Evolutionary conservation across 495 filamentous ascomycete genomes (phyloP).

Genomic region (Tuber aestivum): DNA sequence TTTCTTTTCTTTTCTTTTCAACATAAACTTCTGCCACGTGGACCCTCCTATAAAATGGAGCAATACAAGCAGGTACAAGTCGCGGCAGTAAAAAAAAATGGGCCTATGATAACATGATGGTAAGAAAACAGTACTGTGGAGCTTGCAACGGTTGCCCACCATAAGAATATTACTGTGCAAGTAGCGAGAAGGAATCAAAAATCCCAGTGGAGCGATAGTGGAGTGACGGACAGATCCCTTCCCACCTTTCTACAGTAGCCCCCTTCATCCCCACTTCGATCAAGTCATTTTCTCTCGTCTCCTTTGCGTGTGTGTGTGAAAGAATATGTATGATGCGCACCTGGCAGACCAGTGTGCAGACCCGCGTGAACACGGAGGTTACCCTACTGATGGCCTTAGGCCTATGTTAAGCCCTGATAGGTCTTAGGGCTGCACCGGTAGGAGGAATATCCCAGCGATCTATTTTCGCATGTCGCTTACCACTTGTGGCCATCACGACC

Average conservation of each 20-base stretch:
- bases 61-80: conserved; percentile 7
- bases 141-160: not conserved
- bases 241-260: not conserved
- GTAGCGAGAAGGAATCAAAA: not conserved
- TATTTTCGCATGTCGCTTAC: not conserved
- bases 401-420: not conserved
- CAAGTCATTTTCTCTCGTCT: not conserved
- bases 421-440: conserved; percentile 1
- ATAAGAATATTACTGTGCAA: not conserved
- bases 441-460: not conserved
- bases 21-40: conserved; percentile 4
- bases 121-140: not conserved
- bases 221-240: not conserved
- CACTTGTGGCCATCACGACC: not conserved
- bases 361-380: not conserved
- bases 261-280: not conserved
- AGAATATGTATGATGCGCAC: not conserved
- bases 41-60: not conserved
- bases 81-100: not conserved
- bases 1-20: not conserved
- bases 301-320: not conserved
- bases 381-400: not conserved
- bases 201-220: not conserved
- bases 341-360: not conserved
- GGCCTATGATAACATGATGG: not conserved